Evolutionary conservation across 495 filamentous ascomycete species (phyloP), one percentile per base, ranked within the genome.

Genomic region (Xylaria palmicola): DNA sequence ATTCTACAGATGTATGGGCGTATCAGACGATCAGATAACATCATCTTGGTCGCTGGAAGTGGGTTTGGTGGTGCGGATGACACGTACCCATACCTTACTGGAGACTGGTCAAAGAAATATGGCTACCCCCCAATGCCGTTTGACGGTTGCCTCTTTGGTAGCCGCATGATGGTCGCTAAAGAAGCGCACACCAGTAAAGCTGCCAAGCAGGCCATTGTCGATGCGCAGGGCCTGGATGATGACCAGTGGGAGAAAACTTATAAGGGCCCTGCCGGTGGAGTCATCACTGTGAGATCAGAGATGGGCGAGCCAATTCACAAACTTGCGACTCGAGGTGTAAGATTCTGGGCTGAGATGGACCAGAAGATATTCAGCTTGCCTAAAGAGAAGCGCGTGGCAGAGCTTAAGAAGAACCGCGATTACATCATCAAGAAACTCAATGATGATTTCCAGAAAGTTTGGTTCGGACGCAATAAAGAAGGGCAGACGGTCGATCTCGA

Each of bases 231-330:
- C 64, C 81, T 97, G 17, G 90, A 92, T 49, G 93, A 98, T 68
- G 75, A 76, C 62, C 85, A 96, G 58, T 98, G 94, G 94, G 94
- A 97, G 78, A 90, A 95, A 79, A 97, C 93, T 13, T 98, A 97
- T 81, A 93, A 94, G 74, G 88, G 90, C 4, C 77, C 91, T 39
- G 89, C 92, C 44, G 94, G 94, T 69, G 94, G 94, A 68, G 88
- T 98, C 29, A 91, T 98, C 67, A 97, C 94, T n/a, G 93, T 98
- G 40, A 81, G 90, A 56, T 98, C 94, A 5, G 94, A 98, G 73
- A 98, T 98, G 94, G 94, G 94, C 37, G 94, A 98, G 79, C 94
- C 94, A 9, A 98, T 98, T 62, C 94, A 98, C 80, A 98, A 98
- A 77, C 82, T 98, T 59, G 94, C 94, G 22, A 98, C 94, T 24